Base-by-base conservation (phyloP, 2,329 filamentous ascomycete species). In the Pseudogymnoascus sp. region DNA sequence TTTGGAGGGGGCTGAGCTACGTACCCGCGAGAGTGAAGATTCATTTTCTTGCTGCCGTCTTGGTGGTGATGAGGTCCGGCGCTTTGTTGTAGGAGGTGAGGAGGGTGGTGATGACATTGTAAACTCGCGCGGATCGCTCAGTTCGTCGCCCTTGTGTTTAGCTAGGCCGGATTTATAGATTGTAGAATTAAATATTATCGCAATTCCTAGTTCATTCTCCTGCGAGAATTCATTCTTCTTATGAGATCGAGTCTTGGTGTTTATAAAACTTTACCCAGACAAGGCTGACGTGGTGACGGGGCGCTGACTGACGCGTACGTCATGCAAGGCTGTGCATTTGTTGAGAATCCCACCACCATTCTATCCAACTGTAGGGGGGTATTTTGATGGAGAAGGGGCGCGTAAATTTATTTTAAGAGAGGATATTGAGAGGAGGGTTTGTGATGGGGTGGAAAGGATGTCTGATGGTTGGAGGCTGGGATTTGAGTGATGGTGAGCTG, bases 311-410 rank as follows among this genome's bases (percentile, higher is more conserved):
- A 51, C 45, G 45, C 45, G 45, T 51, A 51, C 45, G 45, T 51
- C 45, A 51, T 51, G 23, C 45, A 51, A 51, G 45, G 45, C 45
- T 51, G 45, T 51, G 42, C 42, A 47, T 47, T 47, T 47, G 42
- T 47, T 47, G 45, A 10, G 45, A 11, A 12, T 11, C 21, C 42
- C 18, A 21, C 18, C 18, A 10, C 11, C 10, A 1, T 23, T 5
- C 29, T 31, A 11, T 31, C 7, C 11, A 12, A 16, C 42, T 47
- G 2, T 21, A 1, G 16, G 40, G 12, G 8, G 40, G 16, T n/a
- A n/a, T 23, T 21, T 45, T 45, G 2, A 2, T 31, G 8, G 29
- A 31, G 40, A 4, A 3, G 8, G 40, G 8, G 18, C 23, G 12
- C 11, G 18, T 23, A 11, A 31, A 31, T 31, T 31, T 47, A 47